Base-by-base conservation (phyloP, 805 yeast species). In the Candida mattraensis region DNA sequence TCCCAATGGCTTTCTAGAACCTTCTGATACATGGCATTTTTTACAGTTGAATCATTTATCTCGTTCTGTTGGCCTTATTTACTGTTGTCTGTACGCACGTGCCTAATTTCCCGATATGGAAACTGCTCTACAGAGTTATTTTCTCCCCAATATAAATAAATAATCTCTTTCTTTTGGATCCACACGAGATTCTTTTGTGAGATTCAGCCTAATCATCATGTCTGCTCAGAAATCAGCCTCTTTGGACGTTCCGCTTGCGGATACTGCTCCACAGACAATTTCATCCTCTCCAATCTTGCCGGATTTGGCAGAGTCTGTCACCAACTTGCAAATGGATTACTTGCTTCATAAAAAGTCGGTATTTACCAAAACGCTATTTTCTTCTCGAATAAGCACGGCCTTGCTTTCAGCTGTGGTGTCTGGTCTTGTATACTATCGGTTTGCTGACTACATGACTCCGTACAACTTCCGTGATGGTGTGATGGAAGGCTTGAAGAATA, bases 241-340 rank as follows among this genome's bases (percentile, higher is more conserved):
- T 31, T 28, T 67, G 78, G 40, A 69, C 69, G 61, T 67, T 43
- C 87, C 88, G 5, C 58, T 84, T 36, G 74, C 78, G 40, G 58
- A 51, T 1, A 63, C 68, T 22, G 70, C 69, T 1, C 72, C 77
- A 11, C 67, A 87, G 8, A 73, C 74, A 1, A 73, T 84, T 24
- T 63, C 58, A 29, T 64, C 76, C 23, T 50, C 73, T 1, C 56
- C 60, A 2, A 63, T 85, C 33, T 65, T 63, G 5, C 89, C 89
- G 1, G 76, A 72, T 19, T 66, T 69, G 25, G 67, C 82, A 1
- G 73, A 75, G 28, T 84, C 84, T 8, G 75, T 81, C 1, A 52
- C 80, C 36, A 78, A 76, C 39, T 59, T 83, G 40, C 76, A 81
- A 19, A 77, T 84, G 39, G 93, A 84, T 54, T 76, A 69, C 45